Conservation (phyloP, 2,329 filamentous ascomycete species). For the Beauveria brongniartii region DNA sequence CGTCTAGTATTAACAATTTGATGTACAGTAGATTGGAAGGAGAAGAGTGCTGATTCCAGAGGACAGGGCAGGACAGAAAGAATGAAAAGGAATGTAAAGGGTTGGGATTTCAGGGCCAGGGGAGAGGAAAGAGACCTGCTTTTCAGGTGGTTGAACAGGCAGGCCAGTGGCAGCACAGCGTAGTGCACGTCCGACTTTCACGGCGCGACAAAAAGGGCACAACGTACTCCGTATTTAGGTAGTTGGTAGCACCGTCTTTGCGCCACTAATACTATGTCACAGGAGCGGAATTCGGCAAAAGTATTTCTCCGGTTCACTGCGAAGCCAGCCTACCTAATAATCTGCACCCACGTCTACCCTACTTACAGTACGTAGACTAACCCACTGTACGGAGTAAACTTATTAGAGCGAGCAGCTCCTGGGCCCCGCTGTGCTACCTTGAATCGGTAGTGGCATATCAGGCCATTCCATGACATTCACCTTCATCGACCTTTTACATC, state of each 20-base stretch:
- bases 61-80: not conserved
- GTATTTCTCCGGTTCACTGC: not conserved
- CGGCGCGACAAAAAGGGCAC: not conserved
- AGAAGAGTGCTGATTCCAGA: not conserved
- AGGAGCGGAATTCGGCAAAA: not conserved
- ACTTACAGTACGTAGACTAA: too few relatives aligned
- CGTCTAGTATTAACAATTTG: not conserved
- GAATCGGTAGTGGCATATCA: not conserved
- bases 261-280: not conserved
- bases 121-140: slow-evolving; percentile 6
- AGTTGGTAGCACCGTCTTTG: not conserved
- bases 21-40: not conserved
- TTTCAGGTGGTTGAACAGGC: not conserved
- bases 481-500: not conserved
- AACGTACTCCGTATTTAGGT: too few relatives aligned
- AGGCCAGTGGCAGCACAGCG: not conserved
- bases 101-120: slow-evolving; percentile 14
- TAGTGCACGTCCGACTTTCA: not conserved
- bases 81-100: slow-evolving; percentile 11
- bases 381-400: not conserved
- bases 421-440: not conserved
- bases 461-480: not conserved
- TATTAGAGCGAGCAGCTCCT: not conserved
- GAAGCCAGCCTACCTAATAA: too few relatives aligned
- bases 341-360: too few relatives aligned